Base-by-base conservation (phyloP, 2,329 filamentous ascomycete species). In the Trichophyton equinum region DNA sequence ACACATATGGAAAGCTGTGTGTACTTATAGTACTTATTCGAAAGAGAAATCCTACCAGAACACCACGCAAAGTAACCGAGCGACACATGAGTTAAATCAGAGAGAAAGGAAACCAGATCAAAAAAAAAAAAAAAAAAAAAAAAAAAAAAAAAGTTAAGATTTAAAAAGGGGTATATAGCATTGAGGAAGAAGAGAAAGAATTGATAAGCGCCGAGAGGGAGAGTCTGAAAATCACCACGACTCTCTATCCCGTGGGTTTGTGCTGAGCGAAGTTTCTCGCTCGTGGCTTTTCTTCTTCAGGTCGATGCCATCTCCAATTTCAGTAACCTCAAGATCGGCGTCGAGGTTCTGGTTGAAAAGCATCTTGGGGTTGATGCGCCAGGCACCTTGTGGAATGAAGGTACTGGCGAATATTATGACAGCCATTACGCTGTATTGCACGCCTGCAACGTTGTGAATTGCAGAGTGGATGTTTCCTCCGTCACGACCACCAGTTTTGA, bases 341-440 rank as follows among this genome's bases (percentile, higher is more conserved):
- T 65, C 64, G 9, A 65, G 62, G 55, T 63, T 59, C 47, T 65
- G 58, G 38, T 64, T 59, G 55, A 64, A 65, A 11, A 68, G 62
- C 40, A 65, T 59, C 59, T 64, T 62, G 7, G 66, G 78, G 58
- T 80, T 81, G 42, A 78, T 67, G 0, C 71, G 65, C 9, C 75
- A 71, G 0, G 78, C 69, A 1, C 78, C 77, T 63, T 72, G 73
- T 0, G 78, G 77, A 9, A 80, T 73, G 49, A 80, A 77, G 0
- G 77, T 79, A 13, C 77, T 72, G 0, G 69, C 68, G 30, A 80
- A 66, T 9, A 79, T 73, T 27, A 79, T 63, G 0, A 68, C 69
- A 6, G 68, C 69, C 36, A 80, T 72, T 11, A 80, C 67, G 0
- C 77, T 77, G 61, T 78, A 79, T 64, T 80, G 78, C 15, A 80